Evolutionary conservation across 2,329 filamentous ascomycete genomes (phyloP).

Genomic region (Neofusicoccum umdonicola): DNA sequence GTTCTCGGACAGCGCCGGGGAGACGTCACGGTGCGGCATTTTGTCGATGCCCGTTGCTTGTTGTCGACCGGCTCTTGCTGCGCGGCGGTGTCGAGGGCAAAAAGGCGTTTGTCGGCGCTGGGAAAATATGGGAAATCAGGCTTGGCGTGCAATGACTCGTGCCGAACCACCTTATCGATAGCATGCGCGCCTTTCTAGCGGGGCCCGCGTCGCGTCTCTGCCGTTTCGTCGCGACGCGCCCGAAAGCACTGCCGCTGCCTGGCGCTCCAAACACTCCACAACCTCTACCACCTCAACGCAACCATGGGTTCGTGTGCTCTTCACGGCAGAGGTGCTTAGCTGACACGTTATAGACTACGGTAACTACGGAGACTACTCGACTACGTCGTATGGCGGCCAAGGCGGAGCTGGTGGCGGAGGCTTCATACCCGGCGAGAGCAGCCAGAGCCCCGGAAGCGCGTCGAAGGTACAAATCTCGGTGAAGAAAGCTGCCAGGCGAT

Average conservation of each 20-base stretch:
- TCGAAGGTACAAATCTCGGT: constrained; percentile 23
- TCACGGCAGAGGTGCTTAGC: neutral
- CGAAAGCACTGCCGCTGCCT: constrained; percentile 4
- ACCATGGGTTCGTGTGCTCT: constrained; percentile 8
- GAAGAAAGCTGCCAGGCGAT: neutral
- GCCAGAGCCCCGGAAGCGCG: constrained; percentile 42
- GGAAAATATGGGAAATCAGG: constrained; percentile 10
- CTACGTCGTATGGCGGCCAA: constrained; percentile 56
- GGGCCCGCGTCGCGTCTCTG: constrained; percentile 15
- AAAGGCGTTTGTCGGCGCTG: neutral
- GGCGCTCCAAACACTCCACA: neutral
- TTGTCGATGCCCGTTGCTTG: neutral
- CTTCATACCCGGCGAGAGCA: constrained; percentile 56
- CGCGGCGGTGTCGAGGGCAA: constrained; percentile 7
- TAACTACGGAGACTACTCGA: constrained; percentile 50
- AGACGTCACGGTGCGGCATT: constrained; percentile 73
- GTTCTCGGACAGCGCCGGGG: constrained; percentile 81
- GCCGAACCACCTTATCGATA: neutral
- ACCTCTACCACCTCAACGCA: neutral
- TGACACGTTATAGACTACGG: constrained; percentile 10
- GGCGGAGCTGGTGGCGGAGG: constrained; percentile 58
- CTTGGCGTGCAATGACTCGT: constrained; percentile 9
- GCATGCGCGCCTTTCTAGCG: neutral
- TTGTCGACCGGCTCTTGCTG: constrained; percentile 13
- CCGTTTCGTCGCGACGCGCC: neutral